Evolutionary conservation across 129 eudicot genomes (phyloP).

Genomic region (Cynara cardunculus): DNA sequence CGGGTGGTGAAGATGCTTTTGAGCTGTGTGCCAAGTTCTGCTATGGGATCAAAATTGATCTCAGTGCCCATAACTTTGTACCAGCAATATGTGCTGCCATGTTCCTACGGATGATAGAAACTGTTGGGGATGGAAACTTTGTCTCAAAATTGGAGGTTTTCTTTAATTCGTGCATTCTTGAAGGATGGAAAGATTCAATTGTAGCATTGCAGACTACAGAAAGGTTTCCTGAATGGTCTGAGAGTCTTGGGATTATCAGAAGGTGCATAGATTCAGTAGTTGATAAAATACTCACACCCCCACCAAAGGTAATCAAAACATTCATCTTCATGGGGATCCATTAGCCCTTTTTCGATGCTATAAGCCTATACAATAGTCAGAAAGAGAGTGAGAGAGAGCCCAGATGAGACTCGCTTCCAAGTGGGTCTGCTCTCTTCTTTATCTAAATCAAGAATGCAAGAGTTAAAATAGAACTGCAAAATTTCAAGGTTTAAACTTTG

Average conservation of each 20-base stretch:
- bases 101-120: slow-evolving; percentile 66
- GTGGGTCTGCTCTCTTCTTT: not conserved
- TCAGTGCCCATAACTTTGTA: slow-evolving; percentile 75
- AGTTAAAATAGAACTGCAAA: not conserved
- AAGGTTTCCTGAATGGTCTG: slow-evolving; percentile 55
- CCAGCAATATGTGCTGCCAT: slow-evolving; percentile 68
- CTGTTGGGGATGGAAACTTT: slow-evolving; percentile 58
- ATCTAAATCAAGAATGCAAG: too few species aligned
- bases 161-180: slow-evolving; percentile 64
- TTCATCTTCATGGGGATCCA: not conserved
- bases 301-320: slow-evolving; percentile 46
- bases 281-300: slow-evolving; percentile 64
- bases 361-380: not conserved
- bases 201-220: slow-evolving; percentile 49
- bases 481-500: not conserved
- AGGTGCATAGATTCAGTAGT: slow-evolving; percentile 72
- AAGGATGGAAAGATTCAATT: slow-evolving; percentile 76
- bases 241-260: slow-evolving; percentile 72
- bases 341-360: not conserved
- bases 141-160: slow-evolving; percentile 55
- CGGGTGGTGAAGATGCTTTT: slow-evolving; percentile 75
- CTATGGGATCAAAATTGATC: slow-evolving; percentile 73
- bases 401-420: too few species aligned
- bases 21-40: slow-evolving; percentile 85
- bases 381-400: not conserved